These are phyloP conservation scores for Ustilago hordei DNA, from an alignment of 1,284 basidiomycete species.

Conservation along the genomic window DNA sequence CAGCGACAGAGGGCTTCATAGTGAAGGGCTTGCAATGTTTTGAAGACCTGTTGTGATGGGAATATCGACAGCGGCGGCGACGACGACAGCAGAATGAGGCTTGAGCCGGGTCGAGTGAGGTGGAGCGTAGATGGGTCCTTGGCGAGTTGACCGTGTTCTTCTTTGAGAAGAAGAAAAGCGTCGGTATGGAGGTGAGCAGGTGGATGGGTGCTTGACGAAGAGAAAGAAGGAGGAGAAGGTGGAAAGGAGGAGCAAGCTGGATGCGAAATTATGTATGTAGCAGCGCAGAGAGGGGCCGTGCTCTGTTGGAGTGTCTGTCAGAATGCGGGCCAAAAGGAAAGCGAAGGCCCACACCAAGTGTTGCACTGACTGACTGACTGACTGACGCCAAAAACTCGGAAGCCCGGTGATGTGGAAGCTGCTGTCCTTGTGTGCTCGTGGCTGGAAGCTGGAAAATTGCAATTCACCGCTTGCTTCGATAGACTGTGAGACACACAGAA, in stretches of 20 bases:
- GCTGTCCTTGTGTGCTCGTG: background rate
- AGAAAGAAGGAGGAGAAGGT: background rate
- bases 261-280: conserved; percentile 10
- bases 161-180: background rate
- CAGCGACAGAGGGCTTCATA: conserved; percentile 48
- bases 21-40: background rate
- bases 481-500: background rate
- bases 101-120: conserved; percentile 5
- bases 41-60: background rate
- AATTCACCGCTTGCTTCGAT: background rate
- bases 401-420: conserved; percentile 44
- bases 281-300: conserved; percentile 30
- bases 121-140: background rate
- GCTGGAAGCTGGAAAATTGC: background rate
- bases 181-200: conserved; percentile 4
- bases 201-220: conserved; percentile 10
- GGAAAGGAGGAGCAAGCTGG: background rate
- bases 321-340: conserved; percentile 8
- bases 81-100: background rate
- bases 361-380: background rate
- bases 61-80: background rate
- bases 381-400: conserved; percentile 24
- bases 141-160: background rate
- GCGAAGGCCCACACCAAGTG: background rate
- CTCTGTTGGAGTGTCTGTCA: conserved; percentile 9